Base-by-base conservation (phyloP, 139 green algal genomes). In the Asterochloris erici region DNA sequence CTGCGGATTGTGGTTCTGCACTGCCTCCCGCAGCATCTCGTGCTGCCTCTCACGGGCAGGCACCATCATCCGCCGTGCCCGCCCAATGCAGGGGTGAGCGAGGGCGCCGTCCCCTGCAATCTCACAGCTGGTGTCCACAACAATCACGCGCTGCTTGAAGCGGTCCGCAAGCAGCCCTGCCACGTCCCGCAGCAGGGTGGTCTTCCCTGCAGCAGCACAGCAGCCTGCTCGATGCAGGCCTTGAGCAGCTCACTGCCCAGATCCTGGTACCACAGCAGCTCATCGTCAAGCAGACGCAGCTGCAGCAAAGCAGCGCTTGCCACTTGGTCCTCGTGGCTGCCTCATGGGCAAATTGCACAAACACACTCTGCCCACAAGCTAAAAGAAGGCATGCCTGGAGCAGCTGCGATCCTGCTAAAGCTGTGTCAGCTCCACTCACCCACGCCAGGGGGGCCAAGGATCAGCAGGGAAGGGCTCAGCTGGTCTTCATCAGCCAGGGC, bases 1-100 rank as follows among this genome's bases (percentile, higher is more conserved):
- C 78, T 92, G 66, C 14, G 90, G 90, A 19, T 68, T 84, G 84
- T 93, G 90, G 64, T 93, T 91, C 63, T 91, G 83, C n/a, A 89
- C 86, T n/a, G 87, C 85, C 79, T 92, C 77, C 66, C 87, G 28
- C 84, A 93, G 78, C 1, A 86, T 68, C 17, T 83, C 64, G 10
- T 77, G 62, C 84, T 90, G 87, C 60, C 82, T n/a, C 6, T 81
- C 24, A 16, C 74, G 47, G 76, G 68, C 27, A 16, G 19, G 71
- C 69, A 91, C 90, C 79, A 85, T 79, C 38, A 92, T 74, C 12
- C 87, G 83, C 17, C 88, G 83, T 10, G 88, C 84, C 29, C 24
- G 27, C 23, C 88, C 90, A 74, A 91, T 88, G 77, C 86, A 90
- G n/a, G 76, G 16, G 78, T 97, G 93, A 0, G 89, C 83, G 19